Base-by-base conservation (phyloP, 139 green algal species). In the Coccomyxa sp. region DNA sequence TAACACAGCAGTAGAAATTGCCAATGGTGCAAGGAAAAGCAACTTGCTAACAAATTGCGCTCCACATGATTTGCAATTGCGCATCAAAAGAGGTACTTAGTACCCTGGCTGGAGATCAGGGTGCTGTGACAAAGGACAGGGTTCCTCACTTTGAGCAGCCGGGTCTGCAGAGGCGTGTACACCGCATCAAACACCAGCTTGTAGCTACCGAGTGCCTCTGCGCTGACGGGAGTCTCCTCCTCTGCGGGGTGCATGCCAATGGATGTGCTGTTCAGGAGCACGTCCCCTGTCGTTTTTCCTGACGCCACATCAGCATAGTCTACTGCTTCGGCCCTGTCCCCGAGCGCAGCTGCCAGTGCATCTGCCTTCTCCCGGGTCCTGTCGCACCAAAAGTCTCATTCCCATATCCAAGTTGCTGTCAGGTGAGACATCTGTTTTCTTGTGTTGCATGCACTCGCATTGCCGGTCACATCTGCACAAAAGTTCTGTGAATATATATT, bases 171-270 rank as follows among this genome's bases (percentile, higher is more conserved):
- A 25, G 97, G 97, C 0, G 93, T 99, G 92, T 99, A 99, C 15
- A 99, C 92, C 0, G 97, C 97, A 79, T 99, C 97, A 90, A 99
- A 99, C 17, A 98, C 97, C 3, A 99, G 84, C 66, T 88, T 30
- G 66, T 89, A 94, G 57, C 58, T 28, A 4, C n/a, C 57, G n/a
- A 97, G 60, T 3, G 87, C 92, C 0, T 80, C 75, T 32, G 13
- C 25, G 15, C 83, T 82, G 30, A 97, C 90, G 1, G 95, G 96
- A 16, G 89, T 94, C 57, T 91, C 88, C 16, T 92, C 88, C 38
- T 84, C 83, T 18, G 85, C 30, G 45, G 95, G 95, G 10, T 91
- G 82, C 97, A 99, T 99, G 30, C 97, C 97, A 13, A 99, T 88
- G 4, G 91, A 93, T 12, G 97, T 99, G 32, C 92, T 98, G 88